Base-by-base conservation (phyloP, 306 rosid genomes). In the Ormosia semicastrata region DNA sequence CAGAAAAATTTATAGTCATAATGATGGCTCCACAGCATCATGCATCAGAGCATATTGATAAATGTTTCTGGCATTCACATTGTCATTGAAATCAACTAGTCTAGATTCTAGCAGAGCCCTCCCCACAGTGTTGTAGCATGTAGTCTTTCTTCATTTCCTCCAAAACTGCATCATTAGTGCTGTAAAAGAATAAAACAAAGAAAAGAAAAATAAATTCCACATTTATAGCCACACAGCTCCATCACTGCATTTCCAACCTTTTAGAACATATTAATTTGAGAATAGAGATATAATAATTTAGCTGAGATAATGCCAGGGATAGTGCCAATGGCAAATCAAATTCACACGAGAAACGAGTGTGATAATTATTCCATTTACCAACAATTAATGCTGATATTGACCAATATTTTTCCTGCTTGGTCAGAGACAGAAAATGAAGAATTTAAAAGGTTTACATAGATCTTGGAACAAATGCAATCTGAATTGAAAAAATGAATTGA, bases 71-170 rank as follows among this genome's bases (percentile, higher is more conserved):
- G 29, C 73, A 56, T 40, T 36, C n/a, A 41, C 33, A 8, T 50
- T 30, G 39, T 39, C 77, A 44, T n/a, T 53, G 67, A 58, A 69
- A 67, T 77, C 12, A 32, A 66, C 56, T 46, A 60, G 46, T 66
- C 83, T 79, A 85, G 71, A 79, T 64, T 68, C 86, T 80, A 12
- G 87, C 88, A 76, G 94, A 49, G 29, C 53, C 68, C 59, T 88
- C 88, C 36, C 54, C 82, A 10, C 71, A 68, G 14, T 92, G 76
- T 82, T 88, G 89, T 47, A 88, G 87, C 85, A 79, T 77, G 87
- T 93, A 93, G 2, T 89, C 89, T 82, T 86, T 93, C 89, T 93
- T 93, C 96, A 93, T 91, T 87, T 91, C 89, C 85, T 93, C 96
- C 78, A 91, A 86, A 69, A 93, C 90, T 4, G 85, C 85, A 85